Evolutionary conservation across 1,284 basidiomycete genomes (phyloP).

Genomic region (Rhodotorula sp.): DNA sequence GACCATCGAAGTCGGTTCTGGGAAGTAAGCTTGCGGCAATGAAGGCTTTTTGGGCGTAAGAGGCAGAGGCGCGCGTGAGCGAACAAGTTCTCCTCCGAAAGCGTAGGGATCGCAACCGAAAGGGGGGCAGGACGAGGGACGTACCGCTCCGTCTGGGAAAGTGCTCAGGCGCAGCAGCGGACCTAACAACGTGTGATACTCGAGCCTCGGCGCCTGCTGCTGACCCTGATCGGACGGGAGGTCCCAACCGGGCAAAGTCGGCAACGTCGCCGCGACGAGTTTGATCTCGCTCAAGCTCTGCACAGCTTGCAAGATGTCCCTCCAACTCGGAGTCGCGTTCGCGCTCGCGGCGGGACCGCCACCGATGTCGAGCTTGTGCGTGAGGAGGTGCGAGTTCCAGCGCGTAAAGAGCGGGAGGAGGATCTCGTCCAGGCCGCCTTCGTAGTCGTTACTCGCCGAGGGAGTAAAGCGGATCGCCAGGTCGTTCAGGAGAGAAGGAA

Average conservation of each 20-base stretch:
- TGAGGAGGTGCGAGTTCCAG: constrained; percentile 41
- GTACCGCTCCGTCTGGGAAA: constrained; percentile 81
- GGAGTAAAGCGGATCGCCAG: constrained; percentile 51
- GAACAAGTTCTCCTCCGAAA: background rate
- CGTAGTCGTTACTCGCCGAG: constrained; percentile 40
- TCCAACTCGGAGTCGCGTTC: constrained; percentile 58
- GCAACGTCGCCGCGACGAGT: constrained; percentile 61
- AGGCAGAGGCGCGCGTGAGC: background rate
- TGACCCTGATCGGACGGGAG: constrained; percentile 49
- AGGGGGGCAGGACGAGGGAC: constrained; percentile 44
- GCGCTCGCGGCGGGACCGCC: constrained; percentile 4
- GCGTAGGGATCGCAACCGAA: background rate
- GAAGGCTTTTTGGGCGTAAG: constrained; percentile 58
- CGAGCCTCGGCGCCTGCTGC: constrained; percentile 49
- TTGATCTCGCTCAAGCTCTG: constrained; percentile 79
- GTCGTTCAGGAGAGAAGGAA: constrained; percentile 54
- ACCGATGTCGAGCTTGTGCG: constrained; percentile 40
- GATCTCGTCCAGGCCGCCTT: constrained; percentile 52
- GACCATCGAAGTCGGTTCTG: constrained; percentile 72
- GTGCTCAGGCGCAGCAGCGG: constrained; percentile 77
- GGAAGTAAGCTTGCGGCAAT: constrained; percentile 76
- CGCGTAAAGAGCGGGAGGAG: constrained; percentile 52
- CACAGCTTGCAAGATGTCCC: constrained; percentile 77
- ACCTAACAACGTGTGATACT: constrained; percentile 69
- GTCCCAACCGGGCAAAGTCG: constrained; percentile 46